Conservation (phyloP, 225 moss, liverwort and hornwort genomes). For the Asterella californica region DNA sequence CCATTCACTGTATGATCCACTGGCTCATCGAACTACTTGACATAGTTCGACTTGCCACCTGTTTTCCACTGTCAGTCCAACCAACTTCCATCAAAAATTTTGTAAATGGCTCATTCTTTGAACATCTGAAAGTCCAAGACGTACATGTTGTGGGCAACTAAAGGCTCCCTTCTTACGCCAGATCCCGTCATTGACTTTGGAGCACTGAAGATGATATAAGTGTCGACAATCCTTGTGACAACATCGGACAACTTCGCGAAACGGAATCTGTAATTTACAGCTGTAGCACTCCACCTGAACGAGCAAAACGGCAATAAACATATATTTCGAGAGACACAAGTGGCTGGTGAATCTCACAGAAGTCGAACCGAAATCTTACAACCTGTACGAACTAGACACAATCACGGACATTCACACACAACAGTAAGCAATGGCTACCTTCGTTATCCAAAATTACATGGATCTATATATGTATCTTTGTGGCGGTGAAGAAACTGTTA, state of each 20-base stretch:
- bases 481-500: no score
- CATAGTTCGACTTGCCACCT: neutral
- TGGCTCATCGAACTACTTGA: neutral
- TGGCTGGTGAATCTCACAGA: no score
- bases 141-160: constrained; percentile 72
- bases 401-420: neutral
- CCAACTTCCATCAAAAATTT: neutral
- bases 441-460: no score
- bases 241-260: constrained; percentile 46
- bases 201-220: constrained; percentile 59
- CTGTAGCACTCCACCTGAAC: constrained; percentile 31
- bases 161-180: constrained; percentile 58
- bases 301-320: neutral
- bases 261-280: constrained; percentile 24
- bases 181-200: constrained; percentile 48
- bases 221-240: constrained; percentile 53
- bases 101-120: neutral
- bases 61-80: neutral
- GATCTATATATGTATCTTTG: no score
- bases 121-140: constrained; percentile 10
- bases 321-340: no score
- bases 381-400: no score
- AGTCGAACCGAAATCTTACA: no score
- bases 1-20: neutral
- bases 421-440: no score